These are phyloP conservation scores for Vachellia collinsii DNA, from an alignment of 306 rosid genomes.

Conservation along the genomic window DNA sequence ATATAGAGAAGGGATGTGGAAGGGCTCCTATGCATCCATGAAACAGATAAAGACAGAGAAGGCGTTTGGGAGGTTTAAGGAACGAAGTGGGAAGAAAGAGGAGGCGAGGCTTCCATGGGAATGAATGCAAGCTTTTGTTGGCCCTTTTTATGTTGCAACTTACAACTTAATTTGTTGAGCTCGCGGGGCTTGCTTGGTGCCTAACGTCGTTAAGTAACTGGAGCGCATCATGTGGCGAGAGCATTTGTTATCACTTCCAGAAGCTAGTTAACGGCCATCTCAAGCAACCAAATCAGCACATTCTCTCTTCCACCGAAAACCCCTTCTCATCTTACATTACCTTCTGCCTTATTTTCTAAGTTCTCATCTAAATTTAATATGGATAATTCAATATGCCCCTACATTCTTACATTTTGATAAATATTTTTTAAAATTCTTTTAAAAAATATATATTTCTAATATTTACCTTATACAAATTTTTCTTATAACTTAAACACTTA, in stretches of 20 bases:
- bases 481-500: no score
- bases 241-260: constrained; percentile 25
- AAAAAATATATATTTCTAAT: neutral
- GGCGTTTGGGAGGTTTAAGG: constrained; percentile 21
- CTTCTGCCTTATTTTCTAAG: neutral
- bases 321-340: constrained; percentile 25
- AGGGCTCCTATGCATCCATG: constrained; percentile 48
- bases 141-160: constrained; percentile 47
- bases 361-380: neutral
- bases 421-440: neutral
- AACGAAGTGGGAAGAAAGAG: constrained; percentile 22
- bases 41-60: constrained; percentile 15
- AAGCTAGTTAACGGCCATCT: constrained; percentile 51
- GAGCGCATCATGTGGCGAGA: neutral
- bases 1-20: constrained; percentile 33
- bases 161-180: constrained; percentile 4
- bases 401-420: neutral
- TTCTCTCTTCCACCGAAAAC: neutral
- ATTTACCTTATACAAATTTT: neutral
- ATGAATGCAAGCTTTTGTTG: constrained; percentile 44
- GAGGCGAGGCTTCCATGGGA: constrained; percentile 48
- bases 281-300: constrained; percentile 15
- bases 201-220: constrained; percentile 52
- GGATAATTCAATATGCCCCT: neutral
- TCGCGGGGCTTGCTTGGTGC: constrained; percentile 47